Evolutionary conservation across 805 yeast genomes (phyloP).

Genomic region (Schwanniomyces sp.): DNA sequence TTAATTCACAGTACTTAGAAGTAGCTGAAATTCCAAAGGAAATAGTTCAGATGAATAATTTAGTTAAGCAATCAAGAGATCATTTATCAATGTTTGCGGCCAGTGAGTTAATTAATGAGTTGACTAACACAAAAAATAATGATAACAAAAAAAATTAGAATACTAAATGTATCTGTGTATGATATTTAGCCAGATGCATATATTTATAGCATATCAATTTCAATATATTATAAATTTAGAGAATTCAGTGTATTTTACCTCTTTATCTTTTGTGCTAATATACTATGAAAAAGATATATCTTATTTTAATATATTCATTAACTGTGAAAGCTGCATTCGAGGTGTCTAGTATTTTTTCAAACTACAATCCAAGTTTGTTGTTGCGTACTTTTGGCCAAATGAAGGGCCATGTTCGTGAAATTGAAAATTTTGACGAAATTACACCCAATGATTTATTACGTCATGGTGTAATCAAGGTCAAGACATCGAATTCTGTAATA

Average conservation of each 20-base stretch:
- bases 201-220: background rate
- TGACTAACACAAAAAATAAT: background rate
- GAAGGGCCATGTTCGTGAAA: slow-evolving; percentile 6
- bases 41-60: background rate
- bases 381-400: slow-evolving; percentile 6
- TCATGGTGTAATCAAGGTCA: slow-evolving; percentile 11
- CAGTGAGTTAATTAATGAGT: background rate
- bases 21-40: slow-evolving; percentile 1
- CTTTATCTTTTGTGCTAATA: background rate
- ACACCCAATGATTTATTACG: slow-evolving; percentile 8
- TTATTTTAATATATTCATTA: background rate
- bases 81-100: slow-evolving; percentile 3
- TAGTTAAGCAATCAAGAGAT: slow-evolving; percentile 1
- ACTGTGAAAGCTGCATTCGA: background rate
- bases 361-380: slow-evolving; percentile 4
- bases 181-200: too few relatives aligned
- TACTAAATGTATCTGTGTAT: background rate
- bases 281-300: background rate
- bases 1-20: slow-evolving; percentile 14
- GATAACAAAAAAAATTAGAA: background rate
- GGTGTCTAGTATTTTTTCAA: background rate
- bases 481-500: slow-evolving; percentile 10
- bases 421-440: slow-evolving; percentile 9
- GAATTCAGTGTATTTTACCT: background rate
- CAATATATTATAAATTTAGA: background rate